Base-by-base conservation (phyloP, 169 alveolate genomes). In the Eimeria acervulina region DNA sequence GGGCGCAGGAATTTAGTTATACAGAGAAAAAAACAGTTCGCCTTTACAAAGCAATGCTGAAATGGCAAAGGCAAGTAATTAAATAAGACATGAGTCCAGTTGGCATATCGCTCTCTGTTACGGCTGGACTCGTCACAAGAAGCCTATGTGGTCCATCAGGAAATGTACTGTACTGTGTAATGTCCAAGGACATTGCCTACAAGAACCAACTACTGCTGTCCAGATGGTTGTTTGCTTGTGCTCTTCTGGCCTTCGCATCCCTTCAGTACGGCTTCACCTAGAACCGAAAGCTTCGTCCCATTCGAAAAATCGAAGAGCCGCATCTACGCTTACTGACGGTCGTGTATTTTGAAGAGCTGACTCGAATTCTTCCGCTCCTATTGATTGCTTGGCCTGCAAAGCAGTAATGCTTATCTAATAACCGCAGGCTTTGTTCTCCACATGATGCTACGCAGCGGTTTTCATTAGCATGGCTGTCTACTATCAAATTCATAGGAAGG, bases 241-340 rank as follows among this genome's bases (percentile, higher is more conserved):
- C n/a, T n/a, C n/a, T n/a, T n/a, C n/a, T n/a, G n/a, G n/a, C n/a
- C n/a, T n/a, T n/a, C n/a, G n/a, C n/a, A 72, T 15, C 21, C 15
- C 15, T 0, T 33, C 47, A 17, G 47, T 21, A 19, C 47, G 63
- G n/a, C 36, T 78, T 87, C 63, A 87, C 15, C 59, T 47, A n/a
- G 94, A 87, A 17, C 94, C 94, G 40, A 87, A 87, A 7, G 59
- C 61, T 19, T 70, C 26, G n/a, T 33, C 83, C 94, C 94, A 87
- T 33, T 87, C 81, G 21, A 33, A 51, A 31, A 59, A 87, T 38
- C 68, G 83, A 23, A 87, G 83, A 23, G 40, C 83, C 23, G 68
- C 94, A 28, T 87, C 83, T 5, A 44, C 84, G 66, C 83, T 59
- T 7, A 87, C 83, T 59, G 94, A 59, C 15, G 94, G 94, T 33